These are phyloP conservation scores for Colletotrichum lupini DNA, from an alignment of 2,329 filamentous ascomycete genomes.

Conservation along the genomic window DNA sequence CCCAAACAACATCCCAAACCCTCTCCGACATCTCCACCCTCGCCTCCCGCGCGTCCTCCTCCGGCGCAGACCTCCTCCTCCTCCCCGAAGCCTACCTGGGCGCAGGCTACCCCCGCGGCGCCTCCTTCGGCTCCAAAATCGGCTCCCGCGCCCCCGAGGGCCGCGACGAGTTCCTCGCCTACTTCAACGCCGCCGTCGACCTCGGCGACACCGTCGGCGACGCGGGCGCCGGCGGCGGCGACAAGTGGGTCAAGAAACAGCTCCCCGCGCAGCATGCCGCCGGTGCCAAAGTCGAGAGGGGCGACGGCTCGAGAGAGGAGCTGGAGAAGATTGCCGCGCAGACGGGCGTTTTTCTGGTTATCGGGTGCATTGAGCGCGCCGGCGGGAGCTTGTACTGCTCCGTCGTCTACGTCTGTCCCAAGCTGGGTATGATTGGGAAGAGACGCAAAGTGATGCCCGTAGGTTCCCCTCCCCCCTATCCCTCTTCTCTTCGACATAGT, in stretches of 20 bases:
- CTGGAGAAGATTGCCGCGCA: conserved; percentile 81
- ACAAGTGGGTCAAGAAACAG: conserved; percentile 75
- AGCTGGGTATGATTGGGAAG: conserved; percentile 80
- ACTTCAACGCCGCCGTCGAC: conserved; percentile 84
- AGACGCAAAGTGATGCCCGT: conserved; percentile 92
- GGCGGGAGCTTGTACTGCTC: conserved; percentile 88
- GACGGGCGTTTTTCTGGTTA: conserved; percentile 84
- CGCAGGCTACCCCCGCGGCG: conserved; percentile 83
- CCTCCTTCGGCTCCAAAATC: conserved; percentile 79
- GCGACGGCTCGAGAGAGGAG: conserved; percentile 77
- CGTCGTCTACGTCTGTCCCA: conserved; percentile 84
- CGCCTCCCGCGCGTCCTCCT: conserved; percentile 69
- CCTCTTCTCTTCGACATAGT: not conserved
- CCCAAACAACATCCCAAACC: conserved; percentile 67
- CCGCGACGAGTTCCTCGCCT: conserved; percentile 83
- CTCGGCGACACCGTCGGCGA: conserved; percentile 79
- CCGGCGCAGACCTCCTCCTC: conserved; percentile 75
- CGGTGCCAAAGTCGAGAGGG: conserved; percentile 42
- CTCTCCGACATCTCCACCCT: conserved; percentile 73
- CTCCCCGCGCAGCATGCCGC: conserved; percentile 51
- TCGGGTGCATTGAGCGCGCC: conserved; percentile 81
- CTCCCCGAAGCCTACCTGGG: conserved; percentile 94
- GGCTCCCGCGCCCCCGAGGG: conserved; percentile 76
- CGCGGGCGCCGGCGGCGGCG: conserved; percentile 72
- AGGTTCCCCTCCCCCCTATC: conserved; percentile 46